These are phyloP conservation scores for Penicillium coffeae DNA, from an alignment of 495 filamentous ascomycete species.

Conservation along the genomic window DNA sequence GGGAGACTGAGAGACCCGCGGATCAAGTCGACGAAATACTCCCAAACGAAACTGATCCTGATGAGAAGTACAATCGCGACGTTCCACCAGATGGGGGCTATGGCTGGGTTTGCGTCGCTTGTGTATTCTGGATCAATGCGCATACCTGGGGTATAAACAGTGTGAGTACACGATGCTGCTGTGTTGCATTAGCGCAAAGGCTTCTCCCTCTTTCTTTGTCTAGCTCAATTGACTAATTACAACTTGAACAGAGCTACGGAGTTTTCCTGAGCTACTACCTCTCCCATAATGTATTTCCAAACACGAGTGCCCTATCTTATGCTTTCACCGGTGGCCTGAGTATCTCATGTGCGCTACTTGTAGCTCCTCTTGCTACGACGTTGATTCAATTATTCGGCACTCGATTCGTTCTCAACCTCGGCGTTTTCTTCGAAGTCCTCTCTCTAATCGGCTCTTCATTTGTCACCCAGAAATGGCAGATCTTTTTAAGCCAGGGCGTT, in stretches of 20 bases:
- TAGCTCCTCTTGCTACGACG: constrained; percentile 62
- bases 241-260: constrained; percentile 50
- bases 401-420: constrained; percentile 54
- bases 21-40: not conserved
- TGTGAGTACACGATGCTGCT: too few relatives aligned
- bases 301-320: constrained; percentile 55
- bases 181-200: too few relatives aligned
- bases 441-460: constrained; percentile 66
- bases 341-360: constrained; percentile 59
- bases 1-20: not conserved
- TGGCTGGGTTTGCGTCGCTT: constrained; percentile 52
- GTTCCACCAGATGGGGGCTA: constrained; percentile 53
- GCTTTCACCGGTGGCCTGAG: constrained; percentile 73
- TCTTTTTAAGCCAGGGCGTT: constrained; percentile 72
- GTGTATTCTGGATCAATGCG: constrained; percentile 50
- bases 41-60: constrained; percentile 9
- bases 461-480: constrained; percentile 64
- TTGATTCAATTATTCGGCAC: constrained; percentile 53
- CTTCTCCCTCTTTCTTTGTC: not conserved
- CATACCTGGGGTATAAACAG: constrained; percentile 55
- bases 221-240: constrained; percentile 7
- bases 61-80: constrained; percentile 32
- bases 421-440: constrained; percentile 55
- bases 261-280: constrained; percentile 73
- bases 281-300: constrained; percentile 53